These are phyloP conservation scores for Aphanomyces euteiches DNA, from an alignment of 352 stramenopile species.

Conservation along the genomic window DNA sequence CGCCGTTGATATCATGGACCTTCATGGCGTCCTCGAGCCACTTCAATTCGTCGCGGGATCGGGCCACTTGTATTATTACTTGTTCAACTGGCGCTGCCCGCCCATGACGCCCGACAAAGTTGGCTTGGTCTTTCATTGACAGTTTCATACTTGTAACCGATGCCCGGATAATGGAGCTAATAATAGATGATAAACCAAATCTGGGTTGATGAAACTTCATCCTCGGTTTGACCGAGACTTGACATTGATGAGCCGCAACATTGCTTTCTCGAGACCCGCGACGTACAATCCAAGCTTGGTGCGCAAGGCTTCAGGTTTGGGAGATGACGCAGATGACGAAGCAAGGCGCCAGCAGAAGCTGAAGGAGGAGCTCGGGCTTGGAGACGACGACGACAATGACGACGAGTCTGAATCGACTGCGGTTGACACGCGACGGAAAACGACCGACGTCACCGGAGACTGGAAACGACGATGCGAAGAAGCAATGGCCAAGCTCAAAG, in stretches of 20 bases:
- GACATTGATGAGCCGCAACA: conserved; percentile 29
- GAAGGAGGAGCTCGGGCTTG: conserved; percentile 76
- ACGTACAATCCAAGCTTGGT: conserved; percentile 78
- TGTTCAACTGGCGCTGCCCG: conserved; percentile 75
- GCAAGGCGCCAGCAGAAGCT: conserved; percentile 52
- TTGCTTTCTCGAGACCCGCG: conserved; percentile 72
- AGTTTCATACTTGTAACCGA: background rate
- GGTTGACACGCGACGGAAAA: conserved; percentile 28
- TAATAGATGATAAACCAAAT: too few species aligned
- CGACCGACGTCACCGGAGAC: conserved; percentile 24
- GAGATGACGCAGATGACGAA: conserved; percentile 37
- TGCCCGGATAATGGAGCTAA: too few species aligned
- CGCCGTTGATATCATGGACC: conserved; percentile 67
- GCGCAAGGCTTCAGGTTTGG: conserved; percentile 47
- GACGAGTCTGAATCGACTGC: background rate
- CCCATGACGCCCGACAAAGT: conserved; percentile 49
- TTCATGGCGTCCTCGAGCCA: conserved; percentile 52
- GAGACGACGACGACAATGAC: conserved; percentile 49
- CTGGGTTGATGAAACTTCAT: too few species aligned
- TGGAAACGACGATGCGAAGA: conserved; percentile 48
- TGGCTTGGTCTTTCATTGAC: conserved; percentile 57
- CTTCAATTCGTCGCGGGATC: conserved; percentile 58
- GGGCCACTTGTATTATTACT: conserved; percentile 67
- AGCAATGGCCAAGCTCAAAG: conserved; percentile 52
- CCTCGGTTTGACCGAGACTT: background rate